Conservation (phyloP, 2,329 filamentous ascomycete species). For the Xylaria sp. region DNA sequence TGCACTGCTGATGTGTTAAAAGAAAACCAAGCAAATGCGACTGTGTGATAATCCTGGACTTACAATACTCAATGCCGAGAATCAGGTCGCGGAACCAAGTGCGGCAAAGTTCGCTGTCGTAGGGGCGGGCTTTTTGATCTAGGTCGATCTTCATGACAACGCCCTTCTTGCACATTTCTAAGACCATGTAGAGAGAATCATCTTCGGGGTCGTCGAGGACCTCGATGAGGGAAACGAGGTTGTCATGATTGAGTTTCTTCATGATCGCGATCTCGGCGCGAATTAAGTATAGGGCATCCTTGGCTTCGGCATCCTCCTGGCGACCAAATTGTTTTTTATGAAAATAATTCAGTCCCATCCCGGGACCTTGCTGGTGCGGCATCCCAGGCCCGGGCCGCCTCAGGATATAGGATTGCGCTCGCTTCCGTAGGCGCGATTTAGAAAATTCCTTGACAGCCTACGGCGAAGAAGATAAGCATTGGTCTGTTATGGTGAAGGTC, state of each 20-base stretch:
- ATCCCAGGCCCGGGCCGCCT: slow-evolving; percentile 55
- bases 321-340: slow-evolving; percentile 49
- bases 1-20: slow-evolving; percentile 69
- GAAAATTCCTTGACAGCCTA: slow-evolving; percentile 98
- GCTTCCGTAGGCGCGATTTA: slow-evolving; percentile 87
- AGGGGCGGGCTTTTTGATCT: slow-evolving; percentile 83
- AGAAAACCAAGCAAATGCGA: neutral
- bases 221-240: slow-evolving; percentile 92
- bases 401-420: slow-evolving; percentile 89
- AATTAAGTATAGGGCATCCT: slow-evolving; percentile 82
- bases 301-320: slow-evolving; percentile 68
- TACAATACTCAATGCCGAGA: slow-evolving; percentile 90
- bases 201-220: slow-evolving; percentile 95
- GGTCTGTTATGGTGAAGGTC: neutral
- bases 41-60: slow-evolving; percentile 49
- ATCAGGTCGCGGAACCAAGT: slow-evolving; percentile 96
- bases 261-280: slow-evolving; percentile 98
- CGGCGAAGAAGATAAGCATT: slow-evolving; percentile 34
- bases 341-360: slow-evolving; percentile 44
- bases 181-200: slow-evolving; percentile 97
- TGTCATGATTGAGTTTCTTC: slow-evolving; percentile 97
- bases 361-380: slow-evolving; percentile 54
- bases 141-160: slow-evolving; percentile 96
- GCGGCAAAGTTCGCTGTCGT: slow-evolving; percentile 82
- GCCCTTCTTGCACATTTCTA: slow-evolving; percentile 99